Conservation (phyloP, 2,329 filamentous ascomycete genomes). For the Fusarium nanum region DNA sequence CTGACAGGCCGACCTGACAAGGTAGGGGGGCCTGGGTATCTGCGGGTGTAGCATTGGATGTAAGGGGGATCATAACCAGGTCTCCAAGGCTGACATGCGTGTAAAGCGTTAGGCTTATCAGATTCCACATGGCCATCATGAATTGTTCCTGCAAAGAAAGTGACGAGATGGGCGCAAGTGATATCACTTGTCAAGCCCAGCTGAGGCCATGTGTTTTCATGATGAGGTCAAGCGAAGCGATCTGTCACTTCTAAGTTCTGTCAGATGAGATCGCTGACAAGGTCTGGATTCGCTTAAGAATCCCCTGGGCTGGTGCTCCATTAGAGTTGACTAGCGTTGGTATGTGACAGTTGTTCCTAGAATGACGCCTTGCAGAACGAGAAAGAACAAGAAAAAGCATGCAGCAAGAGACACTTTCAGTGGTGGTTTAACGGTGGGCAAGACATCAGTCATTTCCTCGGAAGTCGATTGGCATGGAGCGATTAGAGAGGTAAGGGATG, state of each 20-base stretch:
- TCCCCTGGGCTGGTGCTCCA: neutral
- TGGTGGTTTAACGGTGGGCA: constrained; percentile 9
- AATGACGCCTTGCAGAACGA: neutral
- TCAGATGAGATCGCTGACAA: constrained; percentile 6
- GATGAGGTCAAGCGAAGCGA: constrained; percentile 2
- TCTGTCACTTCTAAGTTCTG: neutral
- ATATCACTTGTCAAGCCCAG: constrained; percentile 28
- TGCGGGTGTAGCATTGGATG: neutral
- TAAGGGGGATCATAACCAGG: constrained; percentile 23
- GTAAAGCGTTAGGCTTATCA: constrained; percentile 10
- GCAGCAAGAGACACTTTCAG: constrained; percentile 7
- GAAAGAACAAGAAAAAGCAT: constrained; percentile 18
- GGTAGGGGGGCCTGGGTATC: neutral
- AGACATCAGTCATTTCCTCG: constrained; percentile 34
- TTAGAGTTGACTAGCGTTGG: neutral
- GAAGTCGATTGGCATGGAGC: constrained; percentile 27
- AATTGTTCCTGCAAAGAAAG: neutral
- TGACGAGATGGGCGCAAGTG: constrained; percentile 12
- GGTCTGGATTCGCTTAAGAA: neutral
- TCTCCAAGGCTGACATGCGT: constrained; percentile 1
- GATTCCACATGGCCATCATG: constrained; percentile 31
- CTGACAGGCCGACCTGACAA: neutral
- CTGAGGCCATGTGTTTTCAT: constrained; percentile 16
- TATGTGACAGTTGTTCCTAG: constrained; percentile 25
- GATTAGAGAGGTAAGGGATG: constrained; percentile 25